phyloP scores from a whole-genome alignment of 1,284 basidiomycete genomes.

The Hemileia vastatrix region DNA sequence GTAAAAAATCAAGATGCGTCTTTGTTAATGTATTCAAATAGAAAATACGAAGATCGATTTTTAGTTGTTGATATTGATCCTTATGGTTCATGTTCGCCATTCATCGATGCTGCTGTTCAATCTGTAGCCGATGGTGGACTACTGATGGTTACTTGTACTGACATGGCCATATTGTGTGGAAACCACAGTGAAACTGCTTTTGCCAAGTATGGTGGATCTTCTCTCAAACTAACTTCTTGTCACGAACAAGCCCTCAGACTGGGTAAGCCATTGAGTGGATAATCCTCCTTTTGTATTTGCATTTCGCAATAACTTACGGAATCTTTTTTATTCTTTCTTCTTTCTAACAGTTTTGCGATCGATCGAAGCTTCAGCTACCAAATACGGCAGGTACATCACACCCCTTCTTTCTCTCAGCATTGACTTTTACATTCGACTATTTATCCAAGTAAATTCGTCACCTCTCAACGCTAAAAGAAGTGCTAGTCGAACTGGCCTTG shows the following conservation, averaged over 20 bases:
- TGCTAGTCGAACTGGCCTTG: constrained; percentile 72
- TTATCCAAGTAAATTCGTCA: constrained; percentile 65
- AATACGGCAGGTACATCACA: constrained; percentile 83
- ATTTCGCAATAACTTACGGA: too few relatives aligned
- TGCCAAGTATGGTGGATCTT: constrained; percentile 81
- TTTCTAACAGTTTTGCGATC: constrained; percentile 80
- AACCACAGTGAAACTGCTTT: constrained; percentile 61
- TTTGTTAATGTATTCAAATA: constrained; percentile 84
- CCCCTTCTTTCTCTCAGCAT: constrained; percentile 85
- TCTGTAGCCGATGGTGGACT: constrained; percentile 77
- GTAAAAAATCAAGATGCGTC: too few relatives aligned
- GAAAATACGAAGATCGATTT: constrained; percentile 61
- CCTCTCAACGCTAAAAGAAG: constrained; percentile 79
- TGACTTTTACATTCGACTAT: constrained; percentile 92
- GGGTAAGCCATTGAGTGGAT: too few relatives aligned
- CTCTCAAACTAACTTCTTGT: constrained; percentile 79
- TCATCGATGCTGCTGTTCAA: constrained; percentile 90
- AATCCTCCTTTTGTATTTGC: too few relatives aligned
- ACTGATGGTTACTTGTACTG: constrained; percentile 91
- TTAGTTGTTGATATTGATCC: constrained; percentile 94
- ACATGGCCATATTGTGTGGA: constrained; percentile 82
- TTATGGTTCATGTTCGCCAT: constrained; percentile 91
- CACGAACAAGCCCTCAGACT: too few relatives aligned
- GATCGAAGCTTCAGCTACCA: constrained; percentile 70
- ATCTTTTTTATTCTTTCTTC: too few relatives aligned